Evolutionary conservation across 2,329 filamentous ascomycete genomes (phyloP).

Genomic region (Penicillium capsulatum): DNA sequence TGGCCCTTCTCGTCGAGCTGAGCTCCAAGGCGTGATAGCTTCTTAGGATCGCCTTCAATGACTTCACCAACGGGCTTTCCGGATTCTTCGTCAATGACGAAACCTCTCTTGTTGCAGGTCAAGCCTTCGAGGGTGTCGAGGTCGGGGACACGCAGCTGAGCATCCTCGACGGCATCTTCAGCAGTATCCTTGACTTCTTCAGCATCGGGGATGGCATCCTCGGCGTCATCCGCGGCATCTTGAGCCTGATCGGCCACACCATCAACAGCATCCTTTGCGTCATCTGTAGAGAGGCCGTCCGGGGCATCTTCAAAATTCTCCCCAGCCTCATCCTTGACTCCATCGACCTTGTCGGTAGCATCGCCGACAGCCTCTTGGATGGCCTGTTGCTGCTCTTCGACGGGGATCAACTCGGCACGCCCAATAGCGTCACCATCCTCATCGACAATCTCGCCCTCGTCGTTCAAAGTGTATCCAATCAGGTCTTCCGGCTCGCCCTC

Average conservation of each 20-base stretch:
- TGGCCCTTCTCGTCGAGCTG: constrained; percentile 57
- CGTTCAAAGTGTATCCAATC: constrained; percentile 39
- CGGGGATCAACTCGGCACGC: constrained; percentile 25
- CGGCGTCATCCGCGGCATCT: constrained; percentile 18
- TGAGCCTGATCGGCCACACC: constrained; percentile 24
- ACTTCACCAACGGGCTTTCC: constrained; percentile 55
- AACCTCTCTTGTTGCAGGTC: constrained; percentile 44
- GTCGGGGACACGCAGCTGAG: constrained; percentile 22
- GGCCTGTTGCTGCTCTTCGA: constrained; percentile 27
- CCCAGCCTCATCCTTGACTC: constrained; percentile 21
- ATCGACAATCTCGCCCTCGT: constrained; percentile 40
- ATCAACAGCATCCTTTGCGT: constrained; percentile 3
- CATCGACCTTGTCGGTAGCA: constrained; percentile 47
- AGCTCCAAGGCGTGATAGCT: constrained; percentile 45
- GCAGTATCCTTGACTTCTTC: constrained; percentile 2
- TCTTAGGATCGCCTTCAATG: constrained; percentile 60
- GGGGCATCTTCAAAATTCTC: constrained; percentile 7
- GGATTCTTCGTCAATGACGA: constrained; percentile 36
- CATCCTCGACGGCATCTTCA: constrained; percentile 18
- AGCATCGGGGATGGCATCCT: constrained; percentile 23
- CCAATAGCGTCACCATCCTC: constrained; percentile 39
- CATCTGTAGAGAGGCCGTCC: constrained; percentile 1
- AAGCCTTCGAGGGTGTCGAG: constrained; percentile 38
- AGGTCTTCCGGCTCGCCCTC: constrained; percentile 42
- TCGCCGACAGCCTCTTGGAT: constrained; percentile 46